A percentile compares a stretch with the other conserved stretches of the same genome.
These are phyloP conservation scores for Aspergillus hortae DNA, from an alignment of 2,329 filamentous ascomycete species.

Conservation along the genomic window DNA sequence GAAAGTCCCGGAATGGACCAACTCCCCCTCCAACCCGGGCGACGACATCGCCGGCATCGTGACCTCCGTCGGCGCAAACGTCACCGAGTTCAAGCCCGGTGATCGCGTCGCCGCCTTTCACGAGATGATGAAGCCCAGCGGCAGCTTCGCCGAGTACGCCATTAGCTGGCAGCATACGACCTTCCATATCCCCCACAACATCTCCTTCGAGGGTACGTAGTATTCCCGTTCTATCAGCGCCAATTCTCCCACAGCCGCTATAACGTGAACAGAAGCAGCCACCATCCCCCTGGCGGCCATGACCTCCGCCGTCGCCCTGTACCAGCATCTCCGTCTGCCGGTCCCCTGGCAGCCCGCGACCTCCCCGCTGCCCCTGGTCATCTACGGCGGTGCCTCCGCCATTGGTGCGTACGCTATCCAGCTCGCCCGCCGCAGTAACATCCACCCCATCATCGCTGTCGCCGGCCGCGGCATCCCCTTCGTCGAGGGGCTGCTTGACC, in stretches of 20 bases:
- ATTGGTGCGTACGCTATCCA: slow-evolving; percentile 59
- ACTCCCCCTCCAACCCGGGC: slow-evolving; percentile 39
- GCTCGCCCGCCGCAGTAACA: slow-evolving; percentile 52
- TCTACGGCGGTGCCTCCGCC: slow-evolving; percentile 50
- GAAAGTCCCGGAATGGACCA: slow-evolving; percentile 1
- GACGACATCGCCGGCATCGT: slow-evolving; percentile 53
- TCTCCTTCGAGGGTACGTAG: slow-evolving; percentile 48
- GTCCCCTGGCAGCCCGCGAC: slow-evolving; percentile 46
- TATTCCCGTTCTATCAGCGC: too few species aligned
- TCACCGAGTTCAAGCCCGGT: slow-evolving; percentile 53
- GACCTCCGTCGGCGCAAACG: slow-evolving; percentile 48
- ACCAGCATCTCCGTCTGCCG: slow-evolving; percentile 45
- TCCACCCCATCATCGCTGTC: slow-evolving; percentile 60
- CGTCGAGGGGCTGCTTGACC: slow-evolving; percentile 52
- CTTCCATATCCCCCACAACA: slow-evolving; percentile 50
- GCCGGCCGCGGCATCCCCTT: slow-evolving; percentile 52
- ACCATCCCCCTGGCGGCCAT: slow-evolving; percentile 55
- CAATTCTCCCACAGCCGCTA: too few species aligned
- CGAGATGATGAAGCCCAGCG: slow-evolving; percentile 47
- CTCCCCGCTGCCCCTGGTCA: slow-evolving; percentile 37
- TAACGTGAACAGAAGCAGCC: slow-evolving; percentile 42
- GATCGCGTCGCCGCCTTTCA: slow-evolving; percentile 51
- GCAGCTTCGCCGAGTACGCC: slow-evolving; percentile 56
- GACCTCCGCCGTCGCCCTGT: slow-evolving; percentile 53
- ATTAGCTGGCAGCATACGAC: slow-evolving; percentile 51